Conservation (phyloP, 2,329 filamentous ascomycete genomes). For the Fusarium tanahbumbuense region DNA sequence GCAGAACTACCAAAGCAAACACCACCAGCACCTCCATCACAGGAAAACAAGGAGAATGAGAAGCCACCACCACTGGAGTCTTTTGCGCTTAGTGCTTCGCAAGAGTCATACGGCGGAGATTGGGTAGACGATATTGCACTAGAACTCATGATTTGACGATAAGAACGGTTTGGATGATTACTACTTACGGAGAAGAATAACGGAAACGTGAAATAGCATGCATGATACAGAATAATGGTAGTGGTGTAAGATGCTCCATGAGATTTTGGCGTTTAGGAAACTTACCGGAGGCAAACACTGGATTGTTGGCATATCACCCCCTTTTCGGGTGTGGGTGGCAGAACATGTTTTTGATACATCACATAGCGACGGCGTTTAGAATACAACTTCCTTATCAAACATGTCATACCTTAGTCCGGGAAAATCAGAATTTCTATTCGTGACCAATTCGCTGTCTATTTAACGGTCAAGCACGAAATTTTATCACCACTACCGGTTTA, state of each 20-base stretch:
- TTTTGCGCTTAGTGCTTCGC: slow-evolving; percentile 45
- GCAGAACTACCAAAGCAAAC: slow-evolving; percentile 3
- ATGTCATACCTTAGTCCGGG: background rate
- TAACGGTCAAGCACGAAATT: background rate
- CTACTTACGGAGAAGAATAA: background rate
- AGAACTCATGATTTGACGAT: slow-evolving; percentile 47
- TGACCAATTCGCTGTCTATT: background rate
- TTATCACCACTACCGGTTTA: slow-evolving; percentile 6
- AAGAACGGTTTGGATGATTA: slow-evolving; percentile 23
- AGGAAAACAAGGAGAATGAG: slow-evolving; percentile 45
- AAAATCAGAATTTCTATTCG: background rate
- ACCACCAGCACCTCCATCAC: background rate
- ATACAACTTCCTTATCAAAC: slow-evolving; percentile 11
- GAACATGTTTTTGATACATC: slow-evolving; percentile 7
- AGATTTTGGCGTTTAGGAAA: slow-evolving; percentile 17
- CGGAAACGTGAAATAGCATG: background rate
- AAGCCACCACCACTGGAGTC: slow-evolving; percentile 9
- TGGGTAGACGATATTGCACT: slow-evolving; percentile 54
- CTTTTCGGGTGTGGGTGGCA: slow-evolving; percentile 12
- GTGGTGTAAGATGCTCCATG: background rate
- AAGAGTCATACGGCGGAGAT: slow-evolving; percentile 55
- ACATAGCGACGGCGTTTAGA: slow-evolving; percentile 36
- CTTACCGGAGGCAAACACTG: background rate
- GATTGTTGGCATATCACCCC: slow-evolving; percentile 10
- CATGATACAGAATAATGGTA: background rate